Conservation (phyloP, 805 yeast species). For the Teunomyces barrocoloradensis region DNA sequence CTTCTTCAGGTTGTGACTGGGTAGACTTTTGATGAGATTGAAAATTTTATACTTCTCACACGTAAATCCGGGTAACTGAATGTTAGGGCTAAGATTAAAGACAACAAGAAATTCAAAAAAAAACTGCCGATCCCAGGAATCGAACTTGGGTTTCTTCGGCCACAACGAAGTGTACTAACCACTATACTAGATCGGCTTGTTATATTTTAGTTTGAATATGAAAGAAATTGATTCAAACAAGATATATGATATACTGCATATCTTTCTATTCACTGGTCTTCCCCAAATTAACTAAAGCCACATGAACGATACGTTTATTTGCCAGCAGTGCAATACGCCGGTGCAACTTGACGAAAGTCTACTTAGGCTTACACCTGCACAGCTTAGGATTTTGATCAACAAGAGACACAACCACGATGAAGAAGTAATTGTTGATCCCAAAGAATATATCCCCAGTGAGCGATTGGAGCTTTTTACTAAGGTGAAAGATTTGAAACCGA, state of each 20-base stretch:
- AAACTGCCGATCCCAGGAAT: constrained; percentile 49
- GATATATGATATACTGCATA: not conserved
- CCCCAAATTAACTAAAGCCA: not conserved
- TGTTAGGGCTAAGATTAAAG: not conserved
- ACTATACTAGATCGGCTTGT: constrained; percentile 47
- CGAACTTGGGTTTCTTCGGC: constrained; percentile 52
- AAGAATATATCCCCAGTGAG: constrained; percentile 37
- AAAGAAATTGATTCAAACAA: not conserved
- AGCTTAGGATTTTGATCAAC: constrained; percentile 55
- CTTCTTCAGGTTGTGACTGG: not conserved
- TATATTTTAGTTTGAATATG: not conserved
- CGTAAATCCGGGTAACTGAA: not conserved
- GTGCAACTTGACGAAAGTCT: constrained; percentile 46
- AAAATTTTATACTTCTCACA: not conserved
- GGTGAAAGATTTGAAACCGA: constrained; percentile 19
- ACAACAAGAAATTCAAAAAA: too few relatives aligned
- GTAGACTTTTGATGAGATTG: not conserved
- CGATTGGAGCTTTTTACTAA: constrained; percentile 33
- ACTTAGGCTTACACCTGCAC: constrained; percentile 51
- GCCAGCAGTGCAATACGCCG: constrained; percentile 65
- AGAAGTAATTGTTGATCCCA: constrained; percentile 24
- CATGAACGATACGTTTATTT: constrained; percentile 24
- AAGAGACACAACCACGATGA: constrained; percentile 17
- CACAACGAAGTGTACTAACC: constrained; percentile 51
- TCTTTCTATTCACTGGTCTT: too few relatives aligned